Conservation (phyloP, 2,329 filamentous ascomycete species). For the Colletotrichum cereale region DNA sequence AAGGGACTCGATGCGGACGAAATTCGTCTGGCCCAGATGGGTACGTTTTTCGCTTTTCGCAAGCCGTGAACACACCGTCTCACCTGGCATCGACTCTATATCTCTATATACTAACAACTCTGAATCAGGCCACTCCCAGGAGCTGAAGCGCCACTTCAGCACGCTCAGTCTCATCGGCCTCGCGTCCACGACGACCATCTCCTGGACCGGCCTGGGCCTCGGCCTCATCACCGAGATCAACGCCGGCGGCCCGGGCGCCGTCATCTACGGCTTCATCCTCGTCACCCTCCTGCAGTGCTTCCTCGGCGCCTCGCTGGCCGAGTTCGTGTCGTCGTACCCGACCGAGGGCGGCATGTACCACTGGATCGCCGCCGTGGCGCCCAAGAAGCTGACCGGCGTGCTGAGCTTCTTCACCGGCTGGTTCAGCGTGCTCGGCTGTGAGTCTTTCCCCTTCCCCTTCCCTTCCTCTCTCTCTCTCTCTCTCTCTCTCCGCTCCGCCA, state of each 20-base stretch:
- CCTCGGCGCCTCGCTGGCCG: constrained; percentile 58
- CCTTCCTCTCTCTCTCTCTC: too few species aligned
- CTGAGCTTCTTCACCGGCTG: constrained; percentile 60
- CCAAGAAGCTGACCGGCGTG: constrained; percentile 52
- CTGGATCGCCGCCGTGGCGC: constrained; percentile 62
- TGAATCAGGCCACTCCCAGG: constrained; percentile 58
- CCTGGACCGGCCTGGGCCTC: constrained; percentile 61
- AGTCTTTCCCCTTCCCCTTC: constrained; percentile 1
- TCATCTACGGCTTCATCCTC: constrained; percentile 65
- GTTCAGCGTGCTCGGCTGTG: constrained; percentile 55
- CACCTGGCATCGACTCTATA: background rate
- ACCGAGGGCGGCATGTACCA: constrained; percentile 64
- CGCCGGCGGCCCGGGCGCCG: constrained; percentile 60
- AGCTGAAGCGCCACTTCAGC: constrained; percentile 61
- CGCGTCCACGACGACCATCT: constrained; percentile 63
- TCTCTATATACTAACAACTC: background rate
- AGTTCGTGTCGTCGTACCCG: constrained; percentile 62
- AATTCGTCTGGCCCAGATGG: constrained; percentile 58
- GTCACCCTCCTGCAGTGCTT: constrained; percentile 61
- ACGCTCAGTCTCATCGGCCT: constrained; percentile 61
- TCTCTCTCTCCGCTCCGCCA: too few species aligned
- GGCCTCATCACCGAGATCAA: constrained; percentile 60
- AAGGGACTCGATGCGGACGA: constrained; percentile 51
- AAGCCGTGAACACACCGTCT: too few species aligned
- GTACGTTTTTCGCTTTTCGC: constrained; percentile 43